Percentiles rank a stretch among this genome's conserved stretches.
These are phyloP conservation scores for Dryas alaskensis DNA, from an alignment of 306 rosid species.

Conservation along the genomic window DNA sequence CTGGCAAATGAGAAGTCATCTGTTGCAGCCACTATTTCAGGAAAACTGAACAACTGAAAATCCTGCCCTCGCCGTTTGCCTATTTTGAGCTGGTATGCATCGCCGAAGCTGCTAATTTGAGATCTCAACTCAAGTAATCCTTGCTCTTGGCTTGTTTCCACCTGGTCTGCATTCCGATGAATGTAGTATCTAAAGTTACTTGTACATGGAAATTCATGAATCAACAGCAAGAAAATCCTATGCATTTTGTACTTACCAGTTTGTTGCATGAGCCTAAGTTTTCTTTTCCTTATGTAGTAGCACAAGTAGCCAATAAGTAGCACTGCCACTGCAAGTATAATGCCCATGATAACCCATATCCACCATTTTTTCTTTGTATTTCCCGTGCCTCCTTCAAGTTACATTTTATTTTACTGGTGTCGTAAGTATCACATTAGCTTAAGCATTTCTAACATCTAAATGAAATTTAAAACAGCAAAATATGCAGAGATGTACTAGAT, in stretches of 20 bases:
- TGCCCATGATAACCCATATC: constrained; percentile 20
- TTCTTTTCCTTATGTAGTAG: constrained; percentile 19
- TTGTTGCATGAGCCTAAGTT: not conserved
- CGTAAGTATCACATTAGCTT: too few species aligned
- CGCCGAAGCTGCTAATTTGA: not conserved
- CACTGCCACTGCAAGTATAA: constrained; percentile 3
- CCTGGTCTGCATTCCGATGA: not conserved
- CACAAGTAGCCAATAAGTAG: constrained; percentile 15
- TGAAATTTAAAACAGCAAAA: not conserved
- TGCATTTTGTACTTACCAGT: constrained; percentile 10
- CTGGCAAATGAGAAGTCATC: constrained; percentile 26
- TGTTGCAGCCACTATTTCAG: constrained; percentile 24
- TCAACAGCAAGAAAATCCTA: not conserved
- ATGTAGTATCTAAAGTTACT: not conserved
- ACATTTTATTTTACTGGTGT: too few species aligned
- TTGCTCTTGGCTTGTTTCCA: constrained; percentile 23
- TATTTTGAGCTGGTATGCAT: constrained; percentile 18
- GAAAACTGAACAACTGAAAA: constrained; percentile 21
- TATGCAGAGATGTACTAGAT: not conserved
- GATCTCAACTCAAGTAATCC: constrained; percentile 21
- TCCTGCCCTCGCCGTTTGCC: constrained; percentile 12
- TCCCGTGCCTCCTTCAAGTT: not conserved
- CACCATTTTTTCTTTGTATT: constrained; percentile 13
- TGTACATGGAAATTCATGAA: constrained; percentile 4
- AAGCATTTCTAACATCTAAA: too few species aligned